Evolutionary conservation across 2,329 filamentous ascomycete species (phyloP).

Genomic region (Fonsecaea erecta): DNA sequence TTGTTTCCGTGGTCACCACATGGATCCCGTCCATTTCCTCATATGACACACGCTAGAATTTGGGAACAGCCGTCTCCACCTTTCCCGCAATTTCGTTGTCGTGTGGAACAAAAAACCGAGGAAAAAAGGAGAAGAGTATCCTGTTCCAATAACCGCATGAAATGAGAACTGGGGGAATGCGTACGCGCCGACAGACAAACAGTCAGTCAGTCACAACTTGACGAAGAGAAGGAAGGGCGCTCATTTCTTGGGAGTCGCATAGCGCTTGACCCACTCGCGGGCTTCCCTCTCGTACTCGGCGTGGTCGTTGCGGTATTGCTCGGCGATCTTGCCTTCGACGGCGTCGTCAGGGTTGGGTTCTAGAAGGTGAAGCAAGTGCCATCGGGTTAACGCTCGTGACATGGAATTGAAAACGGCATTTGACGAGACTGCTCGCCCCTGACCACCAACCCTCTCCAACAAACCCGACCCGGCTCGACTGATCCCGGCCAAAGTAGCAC

Average conservation of each 20-base stretch:
- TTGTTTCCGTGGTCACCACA: background rate
- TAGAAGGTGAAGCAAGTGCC: slow-evolving; percentile 36
- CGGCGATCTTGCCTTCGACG: slow-evolving; percentile 82
- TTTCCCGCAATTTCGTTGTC: background rate
- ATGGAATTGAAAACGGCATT: background rate
- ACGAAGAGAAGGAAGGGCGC: background rate
- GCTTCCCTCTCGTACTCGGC: slow-evolving; percentile 75
- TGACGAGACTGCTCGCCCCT: background rate
- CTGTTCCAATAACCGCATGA: background rate
- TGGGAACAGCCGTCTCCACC: no score
- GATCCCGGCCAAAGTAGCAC: background rate
- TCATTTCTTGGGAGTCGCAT: slow-evolving; percentile 60
- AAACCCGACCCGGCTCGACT: background rate
- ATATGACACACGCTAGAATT: background rate
- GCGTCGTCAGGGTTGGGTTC: slow-evolving; percentile 89
- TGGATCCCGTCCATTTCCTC: background rate
- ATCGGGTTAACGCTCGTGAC: background rate
- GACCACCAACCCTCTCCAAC: no score
- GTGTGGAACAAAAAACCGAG: no score
- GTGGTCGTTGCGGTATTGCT: slow-evolving; percentile 74
- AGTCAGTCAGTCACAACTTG: background rate
- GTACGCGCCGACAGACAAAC: background rate
- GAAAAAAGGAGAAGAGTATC: background rate
- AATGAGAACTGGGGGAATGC: background rate
- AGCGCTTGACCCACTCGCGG: slow-evolving; percentile 72